These are phyloP conservation scores for Torrubiellomyces zombiae DNA, from an alignment of 2,329 filamentous ascomycete species.

Conservation along the genomic window DNA sequence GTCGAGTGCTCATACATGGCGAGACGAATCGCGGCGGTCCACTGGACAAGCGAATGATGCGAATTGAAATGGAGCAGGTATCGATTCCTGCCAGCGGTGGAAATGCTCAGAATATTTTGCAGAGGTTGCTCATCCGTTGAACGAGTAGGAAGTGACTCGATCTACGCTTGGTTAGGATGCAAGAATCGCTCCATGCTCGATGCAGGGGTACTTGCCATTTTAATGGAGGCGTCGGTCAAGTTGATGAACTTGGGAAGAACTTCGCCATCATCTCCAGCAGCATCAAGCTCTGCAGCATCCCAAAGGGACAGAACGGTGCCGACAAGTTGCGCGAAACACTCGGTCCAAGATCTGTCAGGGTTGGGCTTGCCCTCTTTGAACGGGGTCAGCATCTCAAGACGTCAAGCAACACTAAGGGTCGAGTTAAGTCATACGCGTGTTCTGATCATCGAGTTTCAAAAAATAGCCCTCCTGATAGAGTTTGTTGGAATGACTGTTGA, in stretches of 20 bases:
- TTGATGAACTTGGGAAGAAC: conserved; percentile 91
- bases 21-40: conserved; percentile 86
- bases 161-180: conserved; percentile 30
- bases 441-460: conserved; percentile 87
- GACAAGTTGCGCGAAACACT: conserved; percentile 93
- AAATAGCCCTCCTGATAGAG: conserved; percentile 97
- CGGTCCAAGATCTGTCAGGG: conserved; percentile 75
- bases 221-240: conserved; percentile 89
- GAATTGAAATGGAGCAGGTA: conserved; percentile 96
- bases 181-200: not conserved
- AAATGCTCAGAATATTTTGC: conserved; percentile 90
- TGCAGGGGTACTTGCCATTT: conserved; percentile 56
- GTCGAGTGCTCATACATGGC: conserved; percentile 89
- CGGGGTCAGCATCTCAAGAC: conserved; percentile 1
- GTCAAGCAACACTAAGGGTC: conserved; percentile 1
- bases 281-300: conserved; percentile 86
- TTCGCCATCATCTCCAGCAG: conserved; percentile 68
- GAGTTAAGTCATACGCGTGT: conserved; percentile 51
- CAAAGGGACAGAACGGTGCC: conserved; percentile 89
- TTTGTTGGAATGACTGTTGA: conserved; percentile 93
- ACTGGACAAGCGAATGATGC: conserved; percentile 80
- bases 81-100: conserved; percentile 86
- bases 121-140: conserved; percentile 61
- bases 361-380: conserved; percentile 68
- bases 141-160: conserved; percentile 76